Conservation (phyloP, 345 rosid genomes). For the Hibiscus trionum region DNA sequence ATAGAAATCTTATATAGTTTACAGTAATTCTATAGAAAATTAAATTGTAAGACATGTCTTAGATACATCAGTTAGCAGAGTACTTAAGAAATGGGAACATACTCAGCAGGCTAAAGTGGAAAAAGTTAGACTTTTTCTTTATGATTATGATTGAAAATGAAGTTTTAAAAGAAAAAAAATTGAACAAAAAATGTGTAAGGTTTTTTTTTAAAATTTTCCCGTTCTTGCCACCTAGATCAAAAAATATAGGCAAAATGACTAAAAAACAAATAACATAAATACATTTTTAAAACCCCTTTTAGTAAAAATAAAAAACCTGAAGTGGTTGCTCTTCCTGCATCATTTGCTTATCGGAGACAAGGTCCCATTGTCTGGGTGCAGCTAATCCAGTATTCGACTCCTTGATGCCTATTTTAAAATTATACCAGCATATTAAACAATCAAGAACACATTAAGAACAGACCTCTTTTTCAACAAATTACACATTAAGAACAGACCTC, state of each 20-base stretch:
- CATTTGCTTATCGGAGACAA: constrained; percentile 97
- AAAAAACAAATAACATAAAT: not conserved
- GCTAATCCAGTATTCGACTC: constrained; percentile 97
- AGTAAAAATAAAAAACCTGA: constrained; percentile 29
- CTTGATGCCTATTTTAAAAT: constrained; percentile 49
- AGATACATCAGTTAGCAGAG: too few relatives aligned
- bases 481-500: too few relatives aligned
- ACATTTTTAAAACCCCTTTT: not conserved
- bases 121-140: too few relatives aligned
- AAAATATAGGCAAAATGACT: not conserved
- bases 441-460: not conserved
- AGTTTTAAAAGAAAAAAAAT: too few relatives aligned
- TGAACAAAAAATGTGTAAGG: too few relatives aligned
- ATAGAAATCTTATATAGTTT: too few relatives aligned
- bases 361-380: constrained; percentile 99
- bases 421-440: not conserved
- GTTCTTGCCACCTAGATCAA: not conserved
- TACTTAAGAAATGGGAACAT: too few relatives aligned
- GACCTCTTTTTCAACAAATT: not conserved
- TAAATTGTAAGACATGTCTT: too few relatives aligned
- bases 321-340: constrained; percentile 99
- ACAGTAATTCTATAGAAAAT: too few relatives aligned
- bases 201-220: too few relatives aligned
- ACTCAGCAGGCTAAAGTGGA: too few relatives aligned
- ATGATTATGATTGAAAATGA: too few relatives aligned